Percentiles rank a stretch among this genome's conserved stretches.
phyloP scores from a whole-genome alignment of 305 asterid genomes.

The Solanum chacoense region DNA sequence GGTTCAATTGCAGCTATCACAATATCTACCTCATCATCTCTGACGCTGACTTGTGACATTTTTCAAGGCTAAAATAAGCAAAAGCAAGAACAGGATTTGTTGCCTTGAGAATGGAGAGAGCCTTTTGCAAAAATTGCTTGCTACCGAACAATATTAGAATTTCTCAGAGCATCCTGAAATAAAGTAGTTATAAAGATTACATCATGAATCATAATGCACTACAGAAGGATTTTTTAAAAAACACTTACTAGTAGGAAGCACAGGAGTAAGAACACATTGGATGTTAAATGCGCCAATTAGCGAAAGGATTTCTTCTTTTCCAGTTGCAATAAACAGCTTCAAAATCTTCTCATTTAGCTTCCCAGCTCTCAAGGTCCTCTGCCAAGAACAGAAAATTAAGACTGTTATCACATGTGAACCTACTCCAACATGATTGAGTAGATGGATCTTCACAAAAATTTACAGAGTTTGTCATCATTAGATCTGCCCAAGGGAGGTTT shows the following conservation, averaged over 20 bases:
- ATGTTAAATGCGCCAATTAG: slow-evolving; percentile 55
- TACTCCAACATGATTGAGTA: neutral
- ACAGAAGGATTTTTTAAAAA: neutral
- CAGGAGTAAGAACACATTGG: slow-evolving; percentile 54
- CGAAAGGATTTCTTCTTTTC: slow-evolving; percentile 69
- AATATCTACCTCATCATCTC: slow-evolving; percentile 72
- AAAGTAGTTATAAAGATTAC: slow-evolving; percentile 13
- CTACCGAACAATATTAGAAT: slow-evolving; percentile 28
- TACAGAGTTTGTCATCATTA: neutral
- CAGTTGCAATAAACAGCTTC: slow-evolving; percentile 72
- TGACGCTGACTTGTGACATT: slow-evolving; percentile 54
- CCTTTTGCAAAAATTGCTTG: slow-evolving; percentile 9
- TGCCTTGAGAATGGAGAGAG: slow-evolving; percentile 6
- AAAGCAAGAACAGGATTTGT: neutral
- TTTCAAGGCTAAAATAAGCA: slow-evolving; percentile 6
- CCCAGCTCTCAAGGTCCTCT: slow-evolving; percentile 85
- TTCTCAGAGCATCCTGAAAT: slow-evolving; percentile 82
- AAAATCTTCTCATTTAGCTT: slow-evolving; percentile 73
- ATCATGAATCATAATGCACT: neutral
- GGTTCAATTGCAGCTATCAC: slow-evolving; percentile 76
- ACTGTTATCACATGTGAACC: neutral
- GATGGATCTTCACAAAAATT: neutral
- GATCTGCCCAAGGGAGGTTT: neutral
- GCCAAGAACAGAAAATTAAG: slow-evolving; percentile 10
- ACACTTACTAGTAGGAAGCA: slow-evolving; percentile 83